phyloP scores from a whole-genome alignment of 2,329 filamentous ascomycete species.

The Zymoseptoria pseudotritici region DNA sequence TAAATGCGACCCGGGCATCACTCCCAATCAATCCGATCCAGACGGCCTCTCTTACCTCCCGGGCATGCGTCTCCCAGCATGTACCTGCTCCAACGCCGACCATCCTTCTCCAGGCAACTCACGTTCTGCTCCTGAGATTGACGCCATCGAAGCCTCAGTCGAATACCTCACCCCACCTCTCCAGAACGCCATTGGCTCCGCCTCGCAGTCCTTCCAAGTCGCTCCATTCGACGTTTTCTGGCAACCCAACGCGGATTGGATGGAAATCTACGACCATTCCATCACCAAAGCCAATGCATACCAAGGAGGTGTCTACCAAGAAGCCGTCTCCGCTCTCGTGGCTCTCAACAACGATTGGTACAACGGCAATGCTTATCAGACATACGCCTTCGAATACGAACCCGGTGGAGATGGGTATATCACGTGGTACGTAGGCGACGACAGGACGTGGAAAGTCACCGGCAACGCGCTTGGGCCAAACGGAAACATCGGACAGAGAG shows the following conservation, averaged over 20 bases:
- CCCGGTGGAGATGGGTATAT: conserved; percentile 55
- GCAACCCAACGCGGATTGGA: conserved; percentile 51
- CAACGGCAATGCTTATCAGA: conserved; percentile 55
- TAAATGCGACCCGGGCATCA: conserved; percentile 62
- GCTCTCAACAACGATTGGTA: conserved; percentile 61
- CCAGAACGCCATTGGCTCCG: conserved; percentile 47
- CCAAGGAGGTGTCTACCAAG: conserved; percentile 55
- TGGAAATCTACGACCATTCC: conserved; percentile 56
- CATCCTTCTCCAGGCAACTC: conserved; percentile 60
- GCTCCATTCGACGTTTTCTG: conserved; percentile 67
- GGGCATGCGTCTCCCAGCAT: conserved; percentile 63
- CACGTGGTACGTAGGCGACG: conserved; percentile 61
- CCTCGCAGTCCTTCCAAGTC: conserved; percentile 58
- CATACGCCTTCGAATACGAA: conserved; percentile 56
- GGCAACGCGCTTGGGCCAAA: conserved; percentile 56
- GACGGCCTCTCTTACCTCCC: conserved; percentile 61
- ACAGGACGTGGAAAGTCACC: conserved; percentile 58
- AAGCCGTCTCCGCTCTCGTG: conserved; percentile 55
- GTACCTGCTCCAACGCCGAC: conserved; percentile 56
- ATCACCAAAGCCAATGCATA: conserved; percentile 54
- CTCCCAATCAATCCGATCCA: conserved; percentile 60
- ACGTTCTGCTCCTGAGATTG: conserved; percentile 63
- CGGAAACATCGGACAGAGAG: conserved; percentile 60
- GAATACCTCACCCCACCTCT: conserved; percentile 43
- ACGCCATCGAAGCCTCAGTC: conserved; percentile 63